Percentiles rank a stretch among this genome's conserved stretches.
These are phyloP conservation scores for Alternaria atra DNA, from an alignment of 2,329 filamentous ascomycete species.

Conservation along the genomic window DNA sequence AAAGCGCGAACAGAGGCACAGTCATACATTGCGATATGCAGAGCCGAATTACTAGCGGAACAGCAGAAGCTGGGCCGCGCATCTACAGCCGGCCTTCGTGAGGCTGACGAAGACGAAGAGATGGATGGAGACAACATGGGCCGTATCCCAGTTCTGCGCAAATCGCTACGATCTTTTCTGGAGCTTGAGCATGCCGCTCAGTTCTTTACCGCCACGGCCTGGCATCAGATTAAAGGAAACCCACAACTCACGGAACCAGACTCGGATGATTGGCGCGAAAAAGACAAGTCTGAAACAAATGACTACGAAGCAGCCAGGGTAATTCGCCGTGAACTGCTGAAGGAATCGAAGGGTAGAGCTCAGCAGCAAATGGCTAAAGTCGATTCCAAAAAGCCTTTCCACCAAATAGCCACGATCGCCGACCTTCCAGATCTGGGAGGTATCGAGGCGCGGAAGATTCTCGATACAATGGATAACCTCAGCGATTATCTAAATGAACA, in stretches of 20 bases:
- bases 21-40: conserved; percentile 68
- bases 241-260: conserved; percentile 69
- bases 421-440: conserved; percentile 69
- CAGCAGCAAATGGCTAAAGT: conserved; percentile 70
- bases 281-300: conserved; percentile 75
- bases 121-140: conserved; percentile 51
- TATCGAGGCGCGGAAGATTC: conserved; percentile 74
- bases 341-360: conserved; percentile 65
- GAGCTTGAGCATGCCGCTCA: conserved; percentile 82
- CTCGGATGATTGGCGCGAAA: conserved; percentile 70
- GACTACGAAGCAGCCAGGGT: conserved; percentile 81
- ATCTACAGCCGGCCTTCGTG: conserved; percentile 43
- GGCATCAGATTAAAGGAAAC: conserved; percentile 83
- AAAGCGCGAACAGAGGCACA: conserved; percentile 54
- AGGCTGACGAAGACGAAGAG: conserved; percentile 50
- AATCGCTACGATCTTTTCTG: conserved; percentile 74
- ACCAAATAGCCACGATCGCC: conserved; percentile 52
- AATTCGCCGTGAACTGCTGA: conserved; percentile 80
- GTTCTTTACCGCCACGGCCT: conserved; percentile 86
- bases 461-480: conserved; percentile 73
- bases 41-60: conserved; percentile 67
- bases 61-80: conserved; percentile 48
- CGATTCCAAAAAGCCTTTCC: conserved; percentile 27
- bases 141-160: conserved; percentile 67
- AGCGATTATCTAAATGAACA: conserved; percentile 75